Conservation (phyloP, 1,284 basidiomycete genomes). For the Sanghuangporus sanghuang region DNA sequence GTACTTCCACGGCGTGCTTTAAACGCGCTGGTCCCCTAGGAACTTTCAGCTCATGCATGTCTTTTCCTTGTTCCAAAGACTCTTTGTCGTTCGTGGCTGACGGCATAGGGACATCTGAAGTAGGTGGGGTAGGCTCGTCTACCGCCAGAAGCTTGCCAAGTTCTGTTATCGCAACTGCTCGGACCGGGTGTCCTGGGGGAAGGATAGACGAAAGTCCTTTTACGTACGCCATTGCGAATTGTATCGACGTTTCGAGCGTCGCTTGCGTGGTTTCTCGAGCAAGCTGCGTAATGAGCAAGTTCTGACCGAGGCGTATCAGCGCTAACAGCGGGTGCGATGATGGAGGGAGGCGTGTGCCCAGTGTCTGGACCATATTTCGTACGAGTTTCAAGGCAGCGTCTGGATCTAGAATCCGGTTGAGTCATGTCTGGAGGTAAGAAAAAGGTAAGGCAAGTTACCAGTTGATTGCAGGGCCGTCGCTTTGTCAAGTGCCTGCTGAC, state of each 20-base stretch:
- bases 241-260: conserved; percentile 57
- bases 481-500: conserved; percentile 65
- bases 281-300: conserved; percentile 55
- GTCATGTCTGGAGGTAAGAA: background rate
- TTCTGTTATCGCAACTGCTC: conserved; percentile 73
- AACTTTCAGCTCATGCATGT: conserved; percentile 39
- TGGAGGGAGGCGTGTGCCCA: conserved; percentile 51
- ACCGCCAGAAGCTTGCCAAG: conserved; percentile 77
- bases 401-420: conserved; percentile 37
- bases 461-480: conserved; percentile 54
- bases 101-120: conserved; percentile 1
- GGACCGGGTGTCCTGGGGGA: conserved; percentile 69
- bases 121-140: conserved; percentile 47
- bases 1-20: conserved; percentile 55
- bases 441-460: conserved; percentile 33
- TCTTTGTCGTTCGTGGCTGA: background rate
- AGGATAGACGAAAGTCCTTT: conserved; percentile 55
- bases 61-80: background rate
- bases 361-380: conserved; percentile 57
- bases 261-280: conserved; percentile 35
- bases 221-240: conserved; percentile 50
- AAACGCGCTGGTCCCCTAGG: conserved; percentile 61
- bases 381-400: conserved; percentile 55
- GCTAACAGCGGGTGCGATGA: conserved; percentile 75
- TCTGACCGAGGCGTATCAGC: conserved; percentile 62